These are phyloP conservation scores for Prunus salicina DNA, from an alignment of 306 rosid species.

Conservation along the genomic window DNA sequence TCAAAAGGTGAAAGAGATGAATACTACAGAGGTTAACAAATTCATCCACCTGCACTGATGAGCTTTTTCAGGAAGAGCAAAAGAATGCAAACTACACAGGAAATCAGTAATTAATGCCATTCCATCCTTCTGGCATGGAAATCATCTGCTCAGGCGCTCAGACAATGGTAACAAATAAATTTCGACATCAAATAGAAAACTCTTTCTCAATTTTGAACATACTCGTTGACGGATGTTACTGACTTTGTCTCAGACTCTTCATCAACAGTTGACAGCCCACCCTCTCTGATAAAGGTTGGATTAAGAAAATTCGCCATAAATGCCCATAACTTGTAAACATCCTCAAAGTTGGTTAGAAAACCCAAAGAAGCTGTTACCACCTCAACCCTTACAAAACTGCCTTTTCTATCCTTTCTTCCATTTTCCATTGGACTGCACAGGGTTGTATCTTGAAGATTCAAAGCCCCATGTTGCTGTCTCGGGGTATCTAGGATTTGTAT, in stretches of 20 bases:
- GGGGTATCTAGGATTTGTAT: constrained; percentile 59
- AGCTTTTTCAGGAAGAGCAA: constrained; percentile 26
- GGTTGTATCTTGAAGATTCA: constrained; percentile 56
- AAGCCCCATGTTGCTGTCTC: constrained; percentile 43
- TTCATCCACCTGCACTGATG: constrained; percentile 37
- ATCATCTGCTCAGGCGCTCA: constrained; percentile 2
- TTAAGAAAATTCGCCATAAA: constrained; percentile 87
- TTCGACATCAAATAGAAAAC: constrained; percentile 12
- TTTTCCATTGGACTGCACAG: constrained; percentile 76
- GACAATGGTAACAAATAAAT: constrained; percentile 8
- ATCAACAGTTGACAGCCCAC: constrained; percentile 64
- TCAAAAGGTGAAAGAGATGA: constrained; percentile 35
- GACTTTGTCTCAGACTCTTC: constrained; percentile 64
- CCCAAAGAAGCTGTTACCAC: constrained; percentile 89
- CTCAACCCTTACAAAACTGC: constrained; percentile 65
- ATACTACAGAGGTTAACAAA: constrained; percentile 45
- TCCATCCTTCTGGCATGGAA: constrained; percentile 23
- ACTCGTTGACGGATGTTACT: neutral
- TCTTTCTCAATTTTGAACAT: constrained; percentile 24
- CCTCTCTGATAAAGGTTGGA: constrained; percentile 63
- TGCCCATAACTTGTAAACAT: constrained; percentile 88
- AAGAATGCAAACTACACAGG: constrained; percentile 22
- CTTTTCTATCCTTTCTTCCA: constrained; percentile 54
- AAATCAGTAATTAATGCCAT: constrained; percentile 22
- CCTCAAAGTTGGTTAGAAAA: constrained; percentile 88